Conservation (phyloP, 1,284 basidiomycete genomes). For the Coniophora puteana region DNA sequence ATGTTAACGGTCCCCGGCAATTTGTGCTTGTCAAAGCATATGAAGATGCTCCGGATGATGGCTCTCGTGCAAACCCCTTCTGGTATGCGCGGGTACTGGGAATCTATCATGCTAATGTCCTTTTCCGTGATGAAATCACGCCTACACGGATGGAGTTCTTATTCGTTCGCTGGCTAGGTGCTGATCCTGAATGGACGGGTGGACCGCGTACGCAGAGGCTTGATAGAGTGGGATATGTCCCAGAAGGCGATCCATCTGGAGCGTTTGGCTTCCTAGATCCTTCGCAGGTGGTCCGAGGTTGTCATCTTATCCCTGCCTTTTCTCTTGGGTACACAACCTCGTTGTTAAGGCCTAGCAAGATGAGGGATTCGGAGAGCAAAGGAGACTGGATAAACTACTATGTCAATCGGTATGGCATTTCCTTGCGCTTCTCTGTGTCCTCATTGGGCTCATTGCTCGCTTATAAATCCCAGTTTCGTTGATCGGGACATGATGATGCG, state of each 20-base stretch:
- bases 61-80: background rate
- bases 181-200: no score
- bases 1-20: background rate
- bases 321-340: conserved; percentile 2
- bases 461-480: conserved; percentile 5
- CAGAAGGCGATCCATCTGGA: conserved; percentile 3
- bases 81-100: conserved; percentile 12
- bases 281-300: conserved; percentile 6
- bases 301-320: conserved; percentile 14
- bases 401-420: conserved; percentile 15
- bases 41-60: conserved; percentile 1
- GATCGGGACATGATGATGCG: conserved; percentile 9
- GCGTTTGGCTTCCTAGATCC: conserved; percentile 16
- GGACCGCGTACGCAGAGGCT: conserved; percentile 5
- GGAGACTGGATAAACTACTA: conserved; percentile 18
- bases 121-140: no score
- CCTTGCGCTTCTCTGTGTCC: background rate
- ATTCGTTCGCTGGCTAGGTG: conserved; percentile 21
- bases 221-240: conserved; percentile 7
- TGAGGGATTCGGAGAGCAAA: conserved; percentile 5
- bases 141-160: conserved; percentile 15
- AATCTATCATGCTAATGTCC: conserved; percentile 1
- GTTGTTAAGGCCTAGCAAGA: background rate
- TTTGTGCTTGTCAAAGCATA: conserved; percentile 10
- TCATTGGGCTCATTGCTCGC: no score